Evolutionary conservation across 768 basidiomycete species (phyloP).

Genomic region (Amanita brunnescens): DNA sequence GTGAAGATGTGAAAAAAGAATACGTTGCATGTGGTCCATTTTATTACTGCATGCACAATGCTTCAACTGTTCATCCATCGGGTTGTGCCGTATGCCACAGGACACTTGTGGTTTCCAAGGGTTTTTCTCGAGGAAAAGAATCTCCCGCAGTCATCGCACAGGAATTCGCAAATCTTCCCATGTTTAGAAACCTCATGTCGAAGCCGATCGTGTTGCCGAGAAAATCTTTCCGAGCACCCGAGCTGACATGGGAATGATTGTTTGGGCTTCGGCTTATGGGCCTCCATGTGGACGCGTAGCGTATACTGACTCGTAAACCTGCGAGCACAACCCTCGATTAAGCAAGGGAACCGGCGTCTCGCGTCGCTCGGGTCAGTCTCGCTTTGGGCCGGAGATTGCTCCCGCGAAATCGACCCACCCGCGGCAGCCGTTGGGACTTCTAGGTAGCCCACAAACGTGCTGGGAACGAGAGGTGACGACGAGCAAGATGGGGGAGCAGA

Average conservation of each 20-base stretch:
- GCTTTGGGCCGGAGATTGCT: constrained; percentile 23
- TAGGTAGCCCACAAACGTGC: not conserved
- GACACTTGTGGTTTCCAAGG: constrained; percentile 47
- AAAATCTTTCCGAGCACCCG: constrained; percentile 48
- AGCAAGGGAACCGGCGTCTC: constrained; percentile 39
- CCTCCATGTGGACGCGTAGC: constrained; percentile 45
- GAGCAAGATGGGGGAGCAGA: constrained; percentile 12
- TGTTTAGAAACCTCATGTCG: constrained; percentile 54
- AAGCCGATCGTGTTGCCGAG: constrained; percentile 47
- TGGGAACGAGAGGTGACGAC: constrained; percentile 7
- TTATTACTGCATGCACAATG: not conserved
- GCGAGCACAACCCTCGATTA: constrained; percentile 36
- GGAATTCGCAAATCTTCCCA: constrained; percentile 46
- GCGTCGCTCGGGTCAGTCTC: constrained; percentile 25
- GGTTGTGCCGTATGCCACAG: constrained; percentile 38
- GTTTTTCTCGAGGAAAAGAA: constrained; percentile 49
- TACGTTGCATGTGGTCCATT: not conserved
- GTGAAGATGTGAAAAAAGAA: not conserved
- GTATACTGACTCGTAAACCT: constrained; percentile 48
- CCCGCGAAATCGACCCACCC: constrained; percentile 17
- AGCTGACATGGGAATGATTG: constrained; percentile 40
- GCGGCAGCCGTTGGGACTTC: not conserved
- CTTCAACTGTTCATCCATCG: constrained; percentile 19
- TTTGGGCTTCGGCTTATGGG: constrained; percentile 44
- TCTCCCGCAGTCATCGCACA: constrained; percentile 40